Conservation (phyloP, 2,329 filamentous ascomycete species). For the Cercospora janseana region DNA sequence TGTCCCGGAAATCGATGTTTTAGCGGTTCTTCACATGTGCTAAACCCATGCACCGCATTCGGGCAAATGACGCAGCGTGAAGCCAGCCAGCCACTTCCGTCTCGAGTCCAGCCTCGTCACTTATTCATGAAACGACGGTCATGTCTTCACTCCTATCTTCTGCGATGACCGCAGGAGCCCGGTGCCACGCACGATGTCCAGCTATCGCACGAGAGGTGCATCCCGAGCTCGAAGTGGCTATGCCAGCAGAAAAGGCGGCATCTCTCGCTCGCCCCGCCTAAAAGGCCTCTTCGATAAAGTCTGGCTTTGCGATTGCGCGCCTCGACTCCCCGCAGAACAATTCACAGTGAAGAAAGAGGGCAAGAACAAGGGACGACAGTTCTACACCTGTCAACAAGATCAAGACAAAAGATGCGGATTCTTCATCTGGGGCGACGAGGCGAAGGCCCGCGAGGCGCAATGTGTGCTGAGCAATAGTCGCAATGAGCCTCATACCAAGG, state of each 20-base stretch:
- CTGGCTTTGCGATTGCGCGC: slow-evolving; percentile 58
- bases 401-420: slow-evolving; percentile 53
- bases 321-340: slow-evolving; percentile 53
- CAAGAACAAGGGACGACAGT: slow-evolving; percentile 51
- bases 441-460: slow-evolving; percentile 48
- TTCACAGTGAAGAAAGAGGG: slow-evolving; percentile 59
- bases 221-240: slow-evolving; percentile 8
- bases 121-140: too few relatives aligned
- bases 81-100: too few relatives aligned
- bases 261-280: slow-evolving; percentile 7
- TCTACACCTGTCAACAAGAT: slow-evolving; percentile 58
- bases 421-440: slow-evolving; percentile 59
- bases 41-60: too few relatives aligned
- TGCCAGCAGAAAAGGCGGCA: slow-evolving; percentile 2
- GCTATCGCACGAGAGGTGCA: not conserved
- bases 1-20: too few relatives aligned
- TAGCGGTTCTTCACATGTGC: too few relatives aligned
- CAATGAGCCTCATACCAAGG: slow-evolving; percentile 41
- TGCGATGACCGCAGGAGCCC: not conserved
- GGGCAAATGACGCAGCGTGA: too few relatives aligned
- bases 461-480: slow-evolving; percentile 50
- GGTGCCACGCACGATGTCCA: not conserved
- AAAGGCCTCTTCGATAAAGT: slow-evolving; percentile 38
- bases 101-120: too few relatives aligned
- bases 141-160: not conserved